Evolutionary conservation across 768 basidiomycete species (phyloP).

Genomic region (Scleroderma bovista): DNA sequence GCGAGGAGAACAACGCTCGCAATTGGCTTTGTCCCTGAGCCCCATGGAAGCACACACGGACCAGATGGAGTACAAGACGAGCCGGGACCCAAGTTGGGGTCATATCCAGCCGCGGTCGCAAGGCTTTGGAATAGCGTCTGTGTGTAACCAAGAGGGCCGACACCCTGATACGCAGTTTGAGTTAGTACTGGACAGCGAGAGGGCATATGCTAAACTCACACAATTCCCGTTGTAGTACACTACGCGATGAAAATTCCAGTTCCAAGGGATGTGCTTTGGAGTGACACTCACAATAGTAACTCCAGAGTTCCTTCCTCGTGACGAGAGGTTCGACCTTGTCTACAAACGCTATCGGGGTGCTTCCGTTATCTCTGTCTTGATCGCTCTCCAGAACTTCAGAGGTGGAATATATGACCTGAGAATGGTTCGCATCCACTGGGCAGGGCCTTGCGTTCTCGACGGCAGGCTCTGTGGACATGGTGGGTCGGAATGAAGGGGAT

Average conservation of each 20-base stretch:
- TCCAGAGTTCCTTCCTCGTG: slow-evolving; percentile 71
- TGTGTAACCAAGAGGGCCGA: slow-evolving; percentile 62
- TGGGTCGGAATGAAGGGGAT: no score
- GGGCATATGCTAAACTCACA: slow-evolving; percentile 31
- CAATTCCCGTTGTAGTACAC: slow-evolving; percentile 83
- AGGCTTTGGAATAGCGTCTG: slow-evolving; percentile 73
- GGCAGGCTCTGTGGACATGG: no score
- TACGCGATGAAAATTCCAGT: slow-evolving; percentile 18
- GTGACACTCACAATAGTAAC: slow-evolving; percentile 59
- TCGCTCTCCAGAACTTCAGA: not conserved
- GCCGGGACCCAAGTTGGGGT: slow-evolving; percentile 63
- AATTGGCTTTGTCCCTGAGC: slow-evolving; percentile 63
- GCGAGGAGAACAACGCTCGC: slow-evolving; percentile 70
- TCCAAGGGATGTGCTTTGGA: not conserved
- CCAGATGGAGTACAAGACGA: slow-evolving; percentile 63
- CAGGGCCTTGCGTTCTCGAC: not conserved
- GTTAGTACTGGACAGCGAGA: no score
- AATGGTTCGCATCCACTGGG: not conserved
- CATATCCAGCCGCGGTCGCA: slow-evolving; percentile 67
- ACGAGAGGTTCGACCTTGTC: slow-evolving; percentile 59
- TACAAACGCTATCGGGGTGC: slow-evolving; percentile 35
- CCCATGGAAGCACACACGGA: slow-evolving; percentile 76
- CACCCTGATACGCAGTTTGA: slow-evolving; percentile 41
- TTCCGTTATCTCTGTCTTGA: not conserved
- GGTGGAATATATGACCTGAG: not conserved